These are phyloP conservation scores for Halteria grandinella DNA, from an alignment of 73 alveolate species.

Conservation along the genomic window DNA sequence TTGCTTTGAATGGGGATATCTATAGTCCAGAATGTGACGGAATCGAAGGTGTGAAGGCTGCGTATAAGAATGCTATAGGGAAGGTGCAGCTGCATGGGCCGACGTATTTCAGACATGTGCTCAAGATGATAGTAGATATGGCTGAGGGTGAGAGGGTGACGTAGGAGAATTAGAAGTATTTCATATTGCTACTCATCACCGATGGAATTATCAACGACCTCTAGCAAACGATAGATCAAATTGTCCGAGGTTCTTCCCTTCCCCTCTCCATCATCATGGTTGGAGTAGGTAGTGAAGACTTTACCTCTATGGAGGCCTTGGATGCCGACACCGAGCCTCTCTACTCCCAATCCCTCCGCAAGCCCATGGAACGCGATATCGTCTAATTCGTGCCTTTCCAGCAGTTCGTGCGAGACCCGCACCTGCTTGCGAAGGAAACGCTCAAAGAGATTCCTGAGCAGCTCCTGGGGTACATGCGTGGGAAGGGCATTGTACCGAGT, in stretches of 20 bases:
- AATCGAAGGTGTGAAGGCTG: conserved; percentile 82
- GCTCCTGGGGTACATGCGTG: conserved; percentile 79
- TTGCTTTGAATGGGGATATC: conserved; percentile 91
- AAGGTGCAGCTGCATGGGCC: conserved; percentile 91
- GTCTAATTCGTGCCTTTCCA: conserved; percentile 87
- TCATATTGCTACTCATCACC: conserved; percentile 86
- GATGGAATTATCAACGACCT: conserved; percentile 95
- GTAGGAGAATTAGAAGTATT: conserved; percentile 36
- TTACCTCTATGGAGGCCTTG: conserved; percentile 83
- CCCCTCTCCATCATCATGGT: conserved; percentile 94
- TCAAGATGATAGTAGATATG: conserved; percentile 48
- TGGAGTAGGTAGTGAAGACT: conserved; percentile 96
- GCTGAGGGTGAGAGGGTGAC: conserved; percentile 27
- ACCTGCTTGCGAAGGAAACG: conserved; percentile 86
- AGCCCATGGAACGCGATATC: conserved; percentile 76
- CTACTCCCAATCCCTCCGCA: conserved; percentile 63
- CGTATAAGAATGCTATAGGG: conserved; percentile 79
- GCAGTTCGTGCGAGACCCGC: conserved; percentile 78
- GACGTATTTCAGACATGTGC: conserved; percentile 74
- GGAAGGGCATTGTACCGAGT: conserved; percentile 68
- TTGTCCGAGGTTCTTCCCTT: conserved; percentile 86
- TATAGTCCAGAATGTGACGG: conserved; percentile 91
- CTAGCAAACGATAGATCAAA: conserved; percentile 85
- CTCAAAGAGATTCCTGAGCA: conserved; percentile 91
- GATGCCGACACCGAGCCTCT: conserved; percentile 94